Conservation (phyloP, 2,329 filamentous ascomycete species). For the Pseudohalonectria lignicola region DNA sequence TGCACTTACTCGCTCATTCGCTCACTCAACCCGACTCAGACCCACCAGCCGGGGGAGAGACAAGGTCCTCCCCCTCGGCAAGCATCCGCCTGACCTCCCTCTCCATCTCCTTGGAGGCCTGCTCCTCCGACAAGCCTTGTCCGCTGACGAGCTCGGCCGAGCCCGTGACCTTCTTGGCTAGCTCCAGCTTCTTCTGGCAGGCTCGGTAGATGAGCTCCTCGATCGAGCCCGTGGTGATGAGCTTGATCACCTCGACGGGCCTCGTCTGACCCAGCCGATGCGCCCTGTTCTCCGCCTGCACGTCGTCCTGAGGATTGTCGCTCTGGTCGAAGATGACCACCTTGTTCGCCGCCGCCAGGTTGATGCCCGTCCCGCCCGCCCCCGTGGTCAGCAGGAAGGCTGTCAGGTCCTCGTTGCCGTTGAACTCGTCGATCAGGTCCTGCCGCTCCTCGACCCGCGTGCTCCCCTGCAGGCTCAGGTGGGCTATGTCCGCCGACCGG, state of each 20-base stretch:
- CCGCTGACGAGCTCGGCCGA: slow-evolving; percentile 15
- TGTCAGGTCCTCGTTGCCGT: slow-evolving; percentile 62
- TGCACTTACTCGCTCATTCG: no score
- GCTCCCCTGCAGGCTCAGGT: slow-evolving; percentile 76
- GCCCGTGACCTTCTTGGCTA: slow-evolving; percentile 55
- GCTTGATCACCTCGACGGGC: slow-evolving; percentile 79
- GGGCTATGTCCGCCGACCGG: slow-evolving; percentile 58
- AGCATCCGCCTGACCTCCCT: no score
- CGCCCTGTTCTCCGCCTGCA: slow-evolving; percentile 95
- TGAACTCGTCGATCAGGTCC: slow-evolving; percentile 79
- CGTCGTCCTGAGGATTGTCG: slow-evolving; percentile 97
- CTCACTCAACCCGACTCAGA: no score
- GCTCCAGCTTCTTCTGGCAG: slow-evolving; percentile 83
- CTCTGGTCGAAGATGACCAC: slow-evolving; percentile 94
- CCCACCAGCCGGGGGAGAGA: no score
- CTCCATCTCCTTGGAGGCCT: no score
- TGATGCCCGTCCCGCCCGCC: slow-evolving; percentile 93
- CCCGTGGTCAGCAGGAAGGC: slow-evolving; percentile 91
- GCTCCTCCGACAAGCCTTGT: no score
- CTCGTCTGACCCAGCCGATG: slow-evolving; percentile 88
- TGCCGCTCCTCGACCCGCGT: slow-evolving; percentile 79
- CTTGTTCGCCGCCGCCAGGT: slow-evolving; percentile 90
- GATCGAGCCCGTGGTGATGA: slow-evolving; percentile 73
- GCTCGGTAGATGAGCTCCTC: slow-evolving; percentile 90
- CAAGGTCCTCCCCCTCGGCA: no score